Evolutionary conservation across 192 early-diverging fungal genomes (phyloP), one percentile per base, ranked within the genome.

Genomic region (Podila clonocystis): DNA sequence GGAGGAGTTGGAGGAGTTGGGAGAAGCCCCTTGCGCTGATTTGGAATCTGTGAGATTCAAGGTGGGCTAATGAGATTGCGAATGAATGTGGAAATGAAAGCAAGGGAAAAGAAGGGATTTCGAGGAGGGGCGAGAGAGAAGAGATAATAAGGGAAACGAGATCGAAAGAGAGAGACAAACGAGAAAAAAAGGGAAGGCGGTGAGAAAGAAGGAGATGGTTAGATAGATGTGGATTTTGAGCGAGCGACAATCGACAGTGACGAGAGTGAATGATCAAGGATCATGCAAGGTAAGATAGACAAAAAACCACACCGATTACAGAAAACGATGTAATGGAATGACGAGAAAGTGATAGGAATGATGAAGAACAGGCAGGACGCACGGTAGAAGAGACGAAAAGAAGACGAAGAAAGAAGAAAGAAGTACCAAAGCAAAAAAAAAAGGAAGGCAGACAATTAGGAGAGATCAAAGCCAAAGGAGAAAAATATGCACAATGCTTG

Each of bases 1-100:
- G 41, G 34, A 36, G 34, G 34, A 36, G 34, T 45, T 13, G 33
- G 50, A 58, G 55, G 65, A 67, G 62, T 34, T n/a, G 17, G 62
- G 20, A 33, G 33, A 63, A 26, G 62, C 20, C 41, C 41, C 41
- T 45, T 45, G 41, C 11, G 15, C 24, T 24, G 57, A 58, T 58
- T 29, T 29, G 57, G 24, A 58, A 29, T 58, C 57, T 58, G 24
- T 9, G 41, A 4, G 41, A 15, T 12, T 12, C 41, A 17, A 45
- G 41, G 1, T 45, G 41, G 41, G 41, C 41, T 45, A 45, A 45
- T 45, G 41, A 45, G 41, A 15, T 45, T 45, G 41, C 41, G 41
- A 45, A 45, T 15, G 9, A 36, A 36, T 36, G 34, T 36, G 34
- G 34, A 36, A 36, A 58, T 58, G 58, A n/a, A 58, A 45, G 70